Evolutionary conservation across 2,329 filamentous ascomycete species (phyloP).

Genomic region (Metarhizium brunneum): DNA sequence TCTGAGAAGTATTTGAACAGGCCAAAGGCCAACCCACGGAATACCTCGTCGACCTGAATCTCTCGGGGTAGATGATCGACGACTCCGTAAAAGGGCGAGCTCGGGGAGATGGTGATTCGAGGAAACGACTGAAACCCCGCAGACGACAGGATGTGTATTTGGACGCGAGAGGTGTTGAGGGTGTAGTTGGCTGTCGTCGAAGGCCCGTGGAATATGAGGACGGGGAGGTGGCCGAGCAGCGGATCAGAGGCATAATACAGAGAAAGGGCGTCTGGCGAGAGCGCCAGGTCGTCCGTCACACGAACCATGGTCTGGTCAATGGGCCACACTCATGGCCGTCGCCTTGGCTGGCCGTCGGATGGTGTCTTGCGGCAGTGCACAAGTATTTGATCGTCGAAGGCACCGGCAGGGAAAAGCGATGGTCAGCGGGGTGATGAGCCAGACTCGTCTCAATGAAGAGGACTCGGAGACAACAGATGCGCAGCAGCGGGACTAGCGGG

Average conservation of each 20-base stretch:
- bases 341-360: neutral
- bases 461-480: conserved; percentile 4
- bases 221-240: conserved; percentile 67
- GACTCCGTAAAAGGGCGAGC: conserved; percentile 81
- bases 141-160: conserved; percentile 84
- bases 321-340: conserved; percentile 14
- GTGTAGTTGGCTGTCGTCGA: conserved; percentile 83
- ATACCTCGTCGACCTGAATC: conserved; percentile 91
- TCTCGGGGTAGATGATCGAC: conserved; percentile 86
- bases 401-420: neutral
- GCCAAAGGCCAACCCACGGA: conserved; percentile 82
- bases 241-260: conserved; percentile 88
- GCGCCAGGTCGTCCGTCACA: conserved; percentile 66
- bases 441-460: neutral
- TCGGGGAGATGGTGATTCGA: conserved; percentile 86
- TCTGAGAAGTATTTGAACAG: conserved; percentile 92
- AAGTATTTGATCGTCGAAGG: neutral
- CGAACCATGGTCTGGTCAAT: conserved; percentile 61
- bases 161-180: conserved; percentile 84
- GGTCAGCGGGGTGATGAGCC: neutral
- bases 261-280: conserved; percentile 72
- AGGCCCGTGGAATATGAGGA: conserved; percentile 86
- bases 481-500: conserved; percentile 3
- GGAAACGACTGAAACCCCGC: conserved; percentile 85
- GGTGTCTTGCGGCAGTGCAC: neutral